A percentile compares a stretch with the other conserved stretches of the same genome.
Conservation (phyloP, 176 grass and related monocot genomes). For the Hordeum vulgare region DNA sequence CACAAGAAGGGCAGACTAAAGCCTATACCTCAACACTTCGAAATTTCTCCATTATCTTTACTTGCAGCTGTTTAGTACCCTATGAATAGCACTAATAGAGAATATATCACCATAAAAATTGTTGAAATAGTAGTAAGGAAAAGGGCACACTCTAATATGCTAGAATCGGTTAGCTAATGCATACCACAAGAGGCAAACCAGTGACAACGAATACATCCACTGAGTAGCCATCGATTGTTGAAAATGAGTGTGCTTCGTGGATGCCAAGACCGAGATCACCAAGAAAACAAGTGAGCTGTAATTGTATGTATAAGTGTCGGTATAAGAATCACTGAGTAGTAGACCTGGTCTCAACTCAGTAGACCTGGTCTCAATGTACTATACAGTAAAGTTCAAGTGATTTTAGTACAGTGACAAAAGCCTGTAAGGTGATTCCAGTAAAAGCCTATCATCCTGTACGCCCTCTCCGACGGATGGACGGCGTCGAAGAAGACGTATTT, state of each 20-base stretch:
- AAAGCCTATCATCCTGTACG: conserved; percentile 11
- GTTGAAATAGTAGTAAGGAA: not conserved
- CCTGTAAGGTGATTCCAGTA: not conserved
- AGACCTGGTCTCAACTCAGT: no score
- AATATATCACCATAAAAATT: not conserved
- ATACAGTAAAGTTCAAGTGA: not conserved
- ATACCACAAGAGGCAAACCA: no score
- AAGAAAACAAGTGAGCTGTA: conserved; percentile 76
- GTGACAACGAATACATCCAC: no score
- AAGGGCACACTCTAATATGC: not conserved
- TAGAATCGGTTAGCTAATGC: no score
- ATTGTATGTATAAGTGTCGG: not conserved
- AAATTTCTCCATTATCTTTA: no score
- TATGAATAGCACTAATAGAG: conserved; percentile 9
- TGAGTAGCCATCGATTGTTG: no score
- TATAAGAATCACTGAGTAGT: not conserved
- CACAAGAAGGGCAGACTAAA: no score
- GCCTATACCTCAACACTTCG: no score
- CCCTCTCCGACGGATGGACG: conserved; percentile 30
- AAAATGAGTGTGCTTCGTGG: no score
- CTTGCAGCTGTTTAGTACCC: conserved; percentile 48
- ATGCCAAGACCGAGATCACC: no score
- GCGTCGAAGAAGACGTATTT: conserved; percentile 29
- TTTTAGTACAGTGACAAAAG: not conserved
- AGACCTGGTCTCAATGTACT: not conserved